Evolutionary conservation across 768 basidiomycete species (phyloP).

Genomic region (Naganishia friedmannii): DNA sequence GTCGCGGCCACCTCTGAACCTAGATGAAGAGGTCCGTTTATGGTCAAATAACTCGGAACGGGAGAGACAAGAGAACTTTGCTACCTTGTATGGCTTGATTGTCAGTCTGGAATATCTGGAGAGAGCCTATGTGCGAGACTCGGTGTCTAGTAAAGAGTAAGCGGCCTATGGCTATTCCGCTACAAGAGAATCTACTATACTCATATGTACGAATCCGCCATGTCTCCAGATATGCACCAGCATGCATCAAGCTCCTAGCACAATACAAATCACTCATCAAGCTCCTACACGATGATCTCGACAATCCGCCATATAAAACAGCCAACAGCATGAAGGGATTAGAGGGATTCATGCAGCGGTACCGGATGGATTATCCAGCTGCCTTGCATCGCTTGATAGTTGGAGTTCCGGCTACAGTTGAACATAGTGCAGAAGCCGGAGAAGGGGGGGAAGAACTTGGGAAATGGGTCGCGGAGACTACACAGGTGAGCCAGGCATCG

Average conservation of each 20-base stretch:
- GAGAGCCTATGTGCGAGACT: constrained; percentile 89
- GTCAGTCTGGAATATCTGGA: constrained; percentile 91
- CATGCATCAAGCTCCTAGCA: constrained; percentile 86
- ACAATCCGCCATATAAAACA: constrained; percentile 51
- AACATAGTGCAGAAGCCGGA: constrained; percentile 75
- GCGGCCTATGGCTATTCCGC: constrained; percentile 48
- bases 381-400: constrained; percentile 85
- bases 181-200: not conserved
- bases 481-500: constrained; percentile 62
- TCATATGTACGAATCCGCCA: not conserved
- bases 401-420: constrained; percentile 93
- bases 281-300: constrained; percentile 84
- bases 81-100: constrained; percentile 87
- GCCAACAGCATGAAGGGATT: constrained; percentile 53
- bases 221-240: constrained; percentile 80
- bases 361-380: constrained; percentile 92
- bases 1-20: constrained; percentile 41
- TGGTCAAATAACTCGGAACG: constrained; percentile 83
- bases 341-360: constrained; percentile 86
- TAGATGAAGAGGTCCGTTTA: constrained; percentile 89
- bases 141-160: constrained; percentile 84
- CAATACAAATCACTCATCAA: constrained; percentile 98
- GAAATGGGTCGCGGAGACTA: constrained; percentile 97
- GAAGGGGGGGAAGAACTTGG: constrained; percentile 75
- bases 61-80: constrained; percentile 79